These are phyloP conservation scores for Hsuehochloa calcarea DNA, from an alignment of 176 grass and related monocot species.

Conservation along the genomic window DNA sequence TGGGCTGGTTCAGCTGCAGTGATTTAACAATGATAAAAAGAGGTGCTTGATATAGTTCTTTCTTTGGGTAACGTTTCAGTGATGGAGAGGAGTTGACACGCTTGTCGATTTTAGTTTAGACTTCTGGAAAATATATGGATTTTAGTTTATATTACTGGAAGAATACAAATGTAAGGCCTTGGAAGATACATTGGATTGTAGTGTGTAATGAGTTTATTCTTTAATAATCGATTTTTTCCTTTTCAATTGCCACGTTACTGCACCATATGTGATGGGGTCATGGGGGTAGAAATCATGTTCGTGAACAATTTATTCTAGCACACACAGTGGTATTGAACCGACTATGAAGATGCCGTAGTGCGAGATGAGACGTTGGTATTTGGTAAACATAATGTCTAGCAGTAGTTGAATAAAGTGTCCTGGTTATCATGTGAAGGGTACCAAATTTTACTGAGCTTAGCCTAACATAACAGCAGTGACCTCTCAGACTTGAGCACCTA, in stretches of 20 bases:
- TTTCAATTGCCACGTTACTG: background rate
- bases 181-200: background rate
- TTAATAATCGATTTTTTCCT: too few species aligned
- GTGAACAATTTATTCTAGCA: background rate
- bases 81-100: background rate
- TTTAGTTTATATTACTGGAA: background rate
- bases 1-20: background rate
- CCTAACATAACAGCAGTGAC: background rate
- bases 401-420: background rate
- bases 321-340: background rate
- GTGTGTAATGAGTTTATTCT: background rate
- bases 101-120: background rate
- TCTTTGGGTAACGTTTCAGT: background rate
- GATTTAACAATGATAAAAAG: background rate
- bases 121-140: background rate
- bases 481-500: background rate
- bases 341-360: background rate
- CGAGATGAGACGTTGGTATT: background rate
- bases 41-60: background rate
- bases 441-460: background rate
- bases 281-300: background rate
- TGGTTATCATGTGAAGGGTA: background rate
- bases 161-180: background rate
- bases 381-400: background rate
- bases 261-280: background rate